phyloP scores from a whole-genome alignment of 805 yeast species.

The Candida adriatica region DNA sequence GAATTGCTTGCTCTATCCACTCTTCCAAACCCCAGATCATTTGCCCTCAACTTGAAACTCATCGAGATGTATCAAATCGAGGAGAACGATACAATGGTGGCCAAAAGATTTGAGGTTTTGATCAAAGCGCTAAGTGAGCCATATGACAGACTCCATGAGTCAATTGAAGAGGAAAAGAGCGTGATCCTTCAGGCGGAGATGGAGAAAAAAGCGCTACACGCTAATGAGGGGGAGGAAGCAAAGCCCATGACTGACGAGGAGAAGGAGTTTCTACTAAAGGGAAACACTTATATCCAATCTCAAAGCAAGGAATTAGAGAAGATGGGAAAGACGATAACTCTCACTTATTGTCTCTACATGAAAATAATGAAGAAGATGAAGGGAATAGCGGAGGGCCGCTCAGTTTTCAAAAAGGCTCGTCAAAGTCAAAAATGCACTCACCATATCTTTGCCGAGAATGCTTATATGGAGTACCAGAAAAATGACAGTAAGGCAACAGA shows the following conservation, averaged over 20 bases:
- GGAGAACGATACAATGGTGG: slow-evolving; percentile 42
- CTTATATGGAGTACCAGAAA: slow-evolving; percentile 65
- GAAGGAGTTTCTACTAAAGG: slow-evolving; percentile 8
- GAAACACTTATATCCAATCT: slow-evolving; percentile 10
- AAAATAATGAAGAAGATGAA: slow-evolving; percentile 58
- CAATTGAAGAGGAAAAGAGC: slow-evolving; percentile 9
- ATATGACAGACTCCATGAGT: slow-evolving; percentile 5
- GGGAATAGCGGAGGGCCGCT: slow-evolving; percentile 69
- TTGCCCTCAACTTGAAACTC: slow-evolving; percentile 55
- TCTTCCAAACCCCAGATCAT: slow-evolving; percentile 61
- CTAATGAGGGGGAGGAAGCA: slow-evolving; percentile 9
- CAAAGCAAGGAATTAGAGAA: slow-evolving; percentile 7
- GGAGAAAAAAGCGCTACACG: slow-evolving; percentile 10
- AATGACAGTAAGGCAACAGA: slow-evolving; percentile 46
- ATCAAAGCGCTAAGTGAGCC: slow-evolving; percentile 26
- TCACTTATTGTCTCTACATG: slow-evolving; percentile 65
- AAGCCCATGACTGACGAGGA: slow-evolving; percentile 7
- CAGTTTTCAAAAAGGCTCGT: slow-evolving; percentile 63
- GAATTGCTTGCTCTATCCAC: slow-evolving; percentile 50
- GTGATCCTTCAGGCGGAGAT: slow-evolving; percentile 1
- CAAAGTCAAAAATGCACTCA: slow-evolving; percentile 45
- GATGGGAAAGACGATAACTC: slow-evolving; percentile 41
- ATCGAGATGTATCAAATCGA: slow-evolving; percentile 66
- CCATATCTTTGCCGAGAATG: slow-evolving; percentile 76
- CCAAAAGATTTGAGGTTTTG: slow-evolving; percentile 41